Evolutionary conservation across 768 basidiomycete species (phyloP), one percentile per base, ranked within the genome.

Genomic region (Agaricus blazei): DNA sequence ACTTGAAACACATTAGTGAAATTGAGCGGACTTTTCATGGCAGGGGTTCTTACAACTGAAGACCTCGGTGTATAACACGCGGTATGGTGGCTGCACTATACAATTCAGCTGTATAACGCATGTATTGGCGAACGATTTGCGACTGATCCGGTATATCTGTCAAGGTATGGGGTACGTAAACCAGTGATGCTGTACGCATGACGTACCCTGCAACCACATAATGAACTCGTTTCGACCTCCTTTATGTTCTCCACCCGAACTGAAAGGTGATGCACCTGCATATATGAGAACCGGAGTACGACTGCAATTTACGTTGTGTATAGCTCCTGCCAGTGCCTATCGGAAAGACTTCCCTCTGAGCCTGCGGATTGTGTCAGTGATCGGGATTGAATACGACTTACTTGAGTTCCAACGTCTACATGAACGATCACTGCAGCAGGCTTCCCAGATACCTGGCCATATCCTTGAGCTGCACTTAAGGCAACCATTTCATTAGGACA

Each of bases 401-500:
- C 83, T 75, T 85, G 82, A 0, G 85, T 85, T 1, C 85, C 84
- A 29, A 85, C 84, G 60, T 86, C 84, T 47, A 88, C 87, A 63
- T 90, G 87, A 0, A 89, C 81, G 31, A 89, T 84, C 3, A 88
- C 85, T 0, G 83, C 85, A 0, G 87, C 86, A 0, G 86, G 84
- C 56, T 73, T 82, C 0, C 84, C 84, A 0, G 80, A 81, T 2
- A 79, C 80, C 59, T 85, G 83, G 0, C 81, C 81, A 60, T 83
- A 88, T 0, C 84, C 87, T 52, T 89, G 87, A 0, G 87, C 88
- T 11, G 83, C 82, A 58, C 79, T 85, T 42, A 89, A 65, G 0
- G 84, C 88, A 4, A 88, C 87, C 82, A 87, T 87, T 62, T 90
- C 88, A 54, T 87, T 88, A 0, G 87, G 87, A 56, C 82, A 85